Evolutionary conservation across 2,329 filamentous ascomycete species (phyloP).

Genomic region (Whalleya microplaca): DNA sequence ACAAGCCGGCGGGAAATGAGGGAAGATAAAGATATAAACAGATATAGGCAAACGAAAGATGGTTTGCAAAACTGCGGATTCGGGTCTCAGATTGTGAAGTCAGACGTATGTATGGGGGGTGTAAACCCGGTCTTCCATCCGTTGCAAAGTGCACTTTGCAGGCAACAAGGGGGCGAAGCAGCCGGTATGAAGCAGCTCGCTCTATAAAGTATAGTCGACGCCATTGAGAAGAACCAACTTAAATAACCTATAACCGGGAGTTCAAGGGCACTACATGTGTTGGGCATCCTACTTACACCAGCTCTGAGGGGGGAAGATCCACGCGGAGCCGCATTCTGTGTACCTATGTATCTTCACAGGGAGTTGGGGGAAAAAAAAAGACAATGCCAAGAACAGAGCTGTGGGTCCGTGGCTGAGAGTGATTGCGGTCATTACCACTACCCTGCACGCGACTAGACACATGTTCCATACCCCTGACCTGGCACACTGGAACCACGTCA

Average conservation of each 20-base stretch:
- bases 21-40: constrained; percentile 8
- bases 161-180: constrained; percentile 26
- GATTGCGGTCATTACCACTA: constrained; percentile 20
- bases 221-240: constrained; percentile 23
- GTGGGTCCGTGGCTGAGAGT: constrained; percentile 21
- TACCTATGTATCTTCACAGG: constrained; percentile 4
- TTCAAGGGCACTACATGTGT: constrained; percentile 13
- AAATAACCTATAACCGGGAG: constrained; percentile 20
- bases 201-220: constrained; percentile 15
- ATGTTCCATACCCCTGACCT: constrained; percentile 10
- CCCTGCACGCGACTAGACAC: constrained; percentile 12
- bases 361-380: not conserved
- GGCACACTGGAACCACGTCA: constrained; percentile 4
- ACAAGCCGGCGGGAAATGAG: constrained; percentile 8
- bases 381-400: not conserved
- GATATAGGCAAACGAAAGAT: constrained; percentile 12
- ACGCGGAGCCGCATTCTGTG: constrained; percentile 22
- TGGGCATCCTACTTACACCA: constrained; percentile 18
- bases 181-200: constrained; percentile 22
- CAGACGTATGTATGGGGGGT: constrained; percentile 19
- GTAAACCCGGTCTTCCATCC: constrained; percentile 15
- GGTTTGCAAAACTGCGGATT: constrained; percentile 9
- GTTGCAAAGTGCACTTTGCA: constrained; percentile 15
- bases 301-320: constrained; percentile 10
- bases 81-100: constrained; percentile 8